These are phyloP conservation scores for Apiotrichum porosum DNA, from an alignment of 1,284 basidiomycete genomes.

Conservation along the genomic window DNA sequence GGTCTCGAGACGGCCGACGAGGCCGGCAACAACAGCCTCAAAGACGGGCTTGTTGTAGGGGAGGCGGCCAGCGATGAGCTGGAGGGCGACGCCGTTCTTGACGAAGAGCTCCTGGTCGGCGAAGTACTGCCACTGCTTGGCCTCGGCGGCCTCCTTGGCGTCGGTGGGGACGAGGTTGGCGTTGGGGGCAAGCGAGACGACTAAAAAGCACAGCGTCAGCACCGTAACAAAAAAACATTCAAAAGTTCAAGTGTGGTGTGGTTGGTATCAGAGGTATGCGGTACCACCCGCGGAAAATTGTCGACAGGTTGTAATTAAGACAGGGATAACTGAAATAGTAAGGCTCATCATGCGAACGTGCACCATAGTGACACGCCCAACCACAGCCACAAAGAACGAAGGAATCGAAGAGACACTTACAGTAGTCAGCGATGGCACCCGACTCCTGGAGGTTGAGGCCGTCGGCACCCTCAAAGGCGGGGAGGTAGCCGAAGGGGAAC, in stretches of 20 bases:
- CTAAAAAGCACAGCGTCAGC: conserved; percentile 49
- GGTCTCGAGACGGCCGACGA: conserved; percentile 38
- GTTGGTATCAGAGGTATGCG: conserved; percentile 47
- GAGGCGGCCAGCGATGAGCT: conserved; percentile 47
- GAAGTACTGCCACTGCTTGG: conserved; percentile 66
- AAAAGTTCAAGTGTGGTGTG: background rate
- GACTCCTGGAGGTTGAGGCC: conserved; percentile 75
- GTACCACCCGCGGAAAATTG: conserved; percentile 53
- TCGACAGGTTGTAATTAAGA: conserved; percentile 61
- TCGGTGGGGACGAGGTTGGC: conserved; percentile 59
- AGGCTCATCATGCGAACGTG: conserved; percentile 46
- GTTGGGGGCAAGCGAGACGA: conserved; percentile 66
- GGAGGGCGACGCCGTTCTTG: conserved; percentile 45
- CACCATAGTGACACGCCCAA: background rate
- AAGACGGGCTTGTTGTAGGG: conserved; percentile 61
- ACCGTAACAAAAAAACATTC: too few species aligned
- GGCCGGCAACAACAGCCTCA: conserved; percentile 31
- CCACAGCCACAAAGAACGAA: background rate
- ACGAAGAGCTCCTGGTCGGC: conserved; percentile 56
- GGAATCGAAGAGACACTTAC: conserved; percentile 58
- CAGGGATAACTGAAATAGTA: conserved; percentile 58
- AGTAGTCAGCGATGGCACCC: conserved; percentile 75
- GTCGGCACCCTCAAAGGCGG: conserved; percentile 70
- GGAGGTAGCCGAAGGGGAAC: conserved; percentile 80
- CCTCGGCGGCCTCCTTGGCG: conserved; percentile 57